phyloP scores from a whole-genome alignment of 108 stramenopile genomes.

The Cyclotella cryptica region DNA sequence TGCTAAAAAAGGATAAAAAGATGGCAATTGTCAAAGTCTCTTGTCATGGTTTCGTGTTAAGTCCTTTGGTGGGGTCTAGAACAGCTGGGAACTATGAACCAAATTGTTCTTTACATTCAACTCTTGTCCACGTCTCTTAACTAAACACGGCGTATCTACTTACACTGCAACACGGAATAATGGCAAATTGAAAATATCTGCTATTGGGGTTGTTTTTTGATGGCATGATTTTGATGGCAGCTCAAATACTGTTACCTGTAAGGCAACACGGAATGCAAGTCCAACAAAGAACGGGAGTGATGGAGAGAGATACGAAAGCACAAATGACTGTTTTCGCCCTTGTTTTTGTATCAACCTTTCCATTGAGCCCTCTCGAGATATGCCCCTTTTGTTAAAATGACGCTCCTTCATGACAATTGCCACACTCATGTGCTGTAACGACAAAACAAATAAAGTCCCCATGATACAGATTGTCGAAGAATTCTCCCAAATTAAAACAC shows the following conservation, averaged over 20 bases:
- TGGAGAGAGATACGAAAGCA: conserved; percentile 1
- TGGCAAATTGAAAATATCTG: no score
- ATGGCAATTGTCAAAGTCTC: no score
- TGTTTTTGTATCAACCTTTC: neutral
- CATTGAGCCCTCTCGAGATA: no score
- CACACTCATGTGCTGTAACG: conserved; percentile 41
- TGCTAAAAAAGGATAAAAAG: no score
- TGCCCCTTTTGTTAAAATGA: neutral
- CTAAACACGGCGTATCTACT: no score
- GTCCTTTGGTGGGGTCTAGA: no score
- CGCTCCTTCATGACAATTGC: conserved; percentile 33
- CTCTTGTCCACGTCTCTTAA: no score
- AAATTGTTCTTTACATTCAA: neutral
- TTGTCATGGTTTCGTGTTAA: no score
- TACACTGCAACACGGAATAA: no score
- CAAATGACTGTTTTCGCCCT: neutral
- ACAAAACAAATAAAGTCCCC: conserved; percentile 37
- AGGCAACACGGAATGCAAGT: neutral
- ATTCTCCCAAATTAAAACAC: conserved; percentile 69
- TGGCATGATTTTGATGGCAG: neutral
- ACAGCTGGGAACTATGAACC: no score
- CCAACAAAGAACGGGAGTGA: conserved; percentile 10
- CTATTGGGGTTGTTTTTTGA: neutral
- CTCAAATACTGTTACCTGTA: neutral
- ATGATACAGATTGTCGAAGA: conserved; percentile 46